These are phyloP conservation scores for Phanerochaete carnosa DNA, from an alignment of 768 basidiomycete genomes.

Conservation along the genomic window DNA sequence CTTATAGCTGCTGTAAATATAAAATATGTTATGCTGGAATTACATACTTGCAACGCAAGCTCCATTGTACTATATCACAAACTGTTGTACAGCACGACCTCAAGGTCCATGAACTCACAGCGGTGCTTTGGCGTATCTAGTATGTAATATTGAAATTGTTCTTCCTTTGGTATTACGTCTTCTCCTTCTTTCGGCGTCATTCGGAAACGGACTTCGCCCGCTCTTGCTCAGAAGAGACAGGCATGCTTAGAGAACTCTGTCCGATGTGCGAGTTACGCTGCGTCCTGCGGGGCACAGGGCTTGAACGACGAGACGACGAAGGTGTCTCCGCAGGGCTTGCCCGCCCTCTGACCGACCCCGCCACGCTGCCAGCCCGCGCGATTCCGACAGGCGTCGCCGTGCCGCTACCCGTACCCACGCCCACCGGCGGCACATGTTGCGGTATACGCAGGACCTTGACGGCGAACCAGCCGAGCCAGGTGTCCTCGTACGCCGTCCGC, in stretches of 20 bases:
- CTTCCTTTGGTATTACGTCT: background rate
- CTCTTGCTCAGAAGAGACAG: background rate
- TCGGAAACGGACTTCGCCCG: background rate
- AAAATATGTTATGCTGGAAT: background rate
- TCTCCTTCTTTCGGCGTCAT: background rate
- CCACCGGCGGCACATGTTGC: background rate
- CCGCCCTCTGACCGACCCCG: conserved; percentile 11
- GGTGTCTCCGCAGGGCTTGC: conserved; percentile 18
- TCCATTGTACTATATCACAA: conserved; percentile 1
- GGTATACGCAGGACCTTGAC: conserved; percentile 25
- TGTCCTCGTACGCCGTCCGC: conserved; percentile 30
- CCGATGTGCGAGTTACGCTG: background rate
- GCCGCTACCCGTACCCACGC: conserved; percentile 6
- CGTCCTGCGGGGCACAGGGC: conserved; percentile 18
- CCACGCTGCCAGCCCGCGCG: conserved; percentile 5
- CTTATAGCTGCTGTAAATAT: background rate
- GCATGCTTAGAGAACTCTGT: background rate
- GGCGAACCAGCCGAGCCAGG: conserved; percentile 29
- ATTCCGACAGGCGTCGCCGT: conserved; percentile 12
- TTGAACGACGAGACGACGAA: conserved; percentile 19
- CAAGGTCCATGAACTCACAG: background rate
- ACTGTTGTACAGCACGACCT: conserved; percentile 1
- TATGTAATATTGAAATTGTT: background rate
- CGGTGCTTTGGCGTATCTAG: background rate
- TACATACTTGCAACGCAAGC: background rate